Evolutionary conservation across 1,139 yeast species (phyloP), one percentile per base, ranked within the genome.

Genomic region (Yamadazyma sp.): DNA sequence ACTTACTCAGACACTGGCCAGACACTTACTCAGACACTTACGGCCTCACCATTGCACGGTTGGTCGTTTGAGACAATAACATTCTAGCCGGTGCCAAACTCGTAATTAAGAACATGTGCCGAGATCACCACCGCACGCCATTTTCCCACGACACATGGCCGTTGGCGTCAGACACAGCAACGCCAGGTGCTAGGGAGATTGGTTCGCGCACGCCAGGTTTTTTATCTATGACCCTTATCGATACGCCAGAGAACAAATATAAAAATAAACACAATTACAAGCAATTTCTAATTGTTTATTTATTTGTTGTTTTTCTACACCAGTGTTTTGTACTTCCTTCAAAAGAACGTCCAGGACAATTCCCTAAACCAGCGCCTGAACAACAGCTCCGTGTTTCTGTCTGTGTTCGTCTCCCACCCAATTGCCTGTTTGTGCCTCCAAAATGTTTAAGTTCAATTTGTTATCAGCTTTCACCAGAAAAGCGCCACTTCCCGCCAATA

Each of bases 391-490:
- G 7, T 24, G 29, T 26, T 26, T n/a, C 16, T n/a, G 29, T 26
- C 9, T 12, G 8, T n/a, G 16, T 4, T 12, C n/a, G n/a, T n/a
- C n/a, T n/a, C n/a, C n/a, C n/a, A n/a, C n/a, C 16, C 29, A 26
- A 26, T 26, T 26, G 29, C n/a, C 8, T 8, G 5, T 20, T 20
- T 20, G 22, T 20, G 22, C 22, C 16, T 20, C 36, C 6, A 34
- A 25, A 24, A 39, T 45, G 45, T 41, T 45, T 23, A 43, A 39
- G 26, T 31, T 37, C 20, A 28, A 28, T 15, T 15, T 15, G 31
- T 28, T 28, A 16, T 28, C 31, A 6, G 18, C 14, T 4, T 28
- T 17, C 17, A 12, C 29, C 4, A 26, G 16, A 26, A 28, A 28
- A 16, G 7, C 15, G 8, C 16, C 31, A 8, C 18, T 15, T 6